Conservation (phyloP, 257 asterid species). For the Penstemon eatonii region DNA sequence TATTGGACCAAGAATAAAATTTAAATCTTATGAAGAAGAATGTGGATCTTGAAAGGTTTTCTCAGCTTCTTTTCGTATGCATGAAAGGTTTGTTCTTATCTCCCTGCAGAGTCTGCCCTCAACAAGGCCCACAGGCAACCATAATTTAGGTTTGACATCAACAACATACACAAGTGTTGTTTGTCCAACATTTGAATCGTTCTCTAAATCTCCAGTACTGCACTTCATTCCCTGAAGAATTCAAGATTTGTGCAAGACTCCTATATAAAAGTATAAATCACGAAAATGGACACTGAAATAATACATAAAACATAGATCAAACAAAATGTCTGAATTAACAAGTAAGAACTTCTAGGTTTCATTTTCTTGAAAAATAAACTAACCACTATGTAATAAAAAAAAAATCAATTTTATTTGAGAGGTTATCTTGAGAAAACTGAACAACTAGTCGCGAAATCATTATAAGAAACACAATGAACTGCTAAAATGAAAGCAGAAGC, state of each 20-base stretch:
- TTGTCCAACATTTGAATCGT: slow-evolving; percentile 37
- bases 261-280: slow-evolving; percentile 18
- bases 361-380: slow-evolving; percentile 7
- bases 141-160: slow-evolving; percentile 72
- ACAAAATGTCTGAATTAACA: neutral
- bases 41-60: slow-evolving; percentile 36
- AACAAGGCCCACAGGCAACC: slow-evolving; percentile 80
- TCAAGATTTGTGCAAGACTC: slow-evolving; percentile 18
- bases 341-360: neutral
- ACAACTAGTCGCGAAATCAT: neutral
- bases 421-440: neutral
- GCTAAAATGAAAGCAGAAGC: neutral
- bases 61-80: slow-evolving; percentile 67
- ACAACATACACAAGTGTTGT: slow-evolving; percentile 64
- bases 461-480: neutral
- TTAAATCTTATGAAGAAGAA: slow-evolving; percentile 24
- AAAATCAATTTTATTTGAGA: neutral
- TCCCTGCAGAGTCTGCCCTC: slow-evolving; percentile 77
- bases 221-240: slow-evolving; percentile 40
- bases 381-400: neutral
- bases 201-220: slow-evolving; percentile 28
- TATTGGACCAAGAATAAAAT: slow-evolving; percentile 13
- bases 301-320: slow-evolving; percentile 9
- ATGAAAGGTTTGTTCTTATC: slow-evolving; percentile 58
- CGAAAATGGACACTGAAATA: slow-evolving; percentile 9